Evolutionary conservation across 192 early-diverging fungal genomes (phyloP).

Genomic region (Coemansia furcata): DNA sequence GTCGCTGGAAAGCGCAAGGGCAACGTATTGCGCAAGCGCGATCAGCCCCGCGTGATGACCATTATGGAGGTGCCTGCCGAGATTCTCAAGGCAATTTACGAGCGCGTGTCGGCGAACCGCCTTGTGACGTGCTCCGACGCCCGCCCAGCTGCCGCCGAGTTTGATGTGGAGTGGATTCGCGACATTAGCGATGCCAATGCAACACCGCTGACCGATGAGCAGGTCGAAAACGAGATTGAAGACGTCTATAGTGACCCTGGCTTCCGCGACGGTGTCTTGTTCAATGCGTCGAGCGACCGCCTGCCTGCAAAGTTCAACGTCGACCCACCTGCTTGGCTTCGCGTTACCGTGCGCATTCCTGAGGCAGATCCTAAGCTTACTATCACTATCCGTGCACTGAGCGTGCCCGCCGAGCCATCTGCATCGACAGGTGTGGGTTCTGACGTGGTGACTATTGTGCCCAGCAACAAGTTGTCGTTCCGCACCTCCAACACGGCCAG

Average conservation of each 20-base stretch:
- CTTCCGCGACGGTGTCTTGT: conserved; percentile 50
- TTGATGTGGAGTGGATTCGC: conserved; percentile 50
- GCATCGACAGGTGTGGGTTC: background rate
- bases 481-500: conserved; percentile 19
- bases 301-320: conserved; percentile 48
- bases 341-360: conserved; percentile 52
- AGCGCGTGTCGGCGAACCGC: conserved; percentile 41
- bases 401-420: conserved; percentile 19
- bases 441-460: conserved; percentile 30
- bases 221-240: conserved; percentile 39
- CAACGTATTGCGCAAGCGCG: conserved; percentile 55
- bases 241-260: conserved; percentile 55
- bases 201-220: conserved; percentile 39
- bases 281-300: conserved; percentile 54
- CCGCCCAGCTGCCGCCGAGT: conserved; percentile 44
- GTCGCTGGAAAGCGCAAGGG: conserved; percentile 49
- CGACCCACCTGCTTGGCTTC: conserved; percentile 44
- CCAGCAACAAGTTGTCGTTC: conserved; percentile 32
- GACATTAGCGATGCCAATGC: conserved; percentile 26
- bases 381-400: conserved; percentile 36
- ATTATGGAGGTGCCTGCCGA: conserved; percentile 53
- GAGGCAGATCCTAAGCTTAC: conserved; percentile 33
- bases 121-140: conserved; percentile 48
- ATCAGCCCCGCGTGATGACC: conserved; percentile 53
- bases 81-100: conserved; percentile 34